Evolutionary conservation across 192 early-diverging fungal species (phyloP).

Genomic region (Rhizophagus prolifer): DNA sequence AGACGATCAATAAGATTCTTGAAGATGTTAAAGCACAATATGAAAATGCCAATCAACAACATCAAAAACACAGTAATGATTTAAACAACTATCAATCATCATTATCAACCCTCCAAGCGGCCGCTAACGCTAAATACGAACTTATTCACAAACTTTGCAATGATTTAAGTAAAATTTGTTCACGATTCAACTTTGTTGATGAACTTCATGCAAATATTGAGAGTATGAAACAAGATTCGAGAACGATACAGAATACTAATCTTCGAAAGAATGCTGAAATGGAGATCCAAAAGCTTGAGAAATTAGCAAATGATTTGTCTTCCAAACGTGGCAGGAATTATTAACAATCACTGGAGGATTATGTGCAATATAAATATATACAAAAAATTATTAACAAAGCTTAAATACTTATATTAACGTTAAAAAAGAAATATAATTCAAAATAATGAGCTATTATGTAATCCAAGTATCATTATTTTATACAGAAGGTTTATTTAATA

Average conservation of each 20-base stretch:
- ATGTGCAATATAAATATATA: no score
- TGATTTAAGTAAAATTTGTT: slow-evolving; percentile 22
- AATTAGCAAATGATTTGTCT: slow-evolving; percentile 25
- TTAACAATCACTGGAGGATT: no score
- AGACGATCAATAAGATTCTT: slow-evolving; percentile 2
- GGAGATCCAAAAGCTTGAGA: slow-evolving; percentile 4
- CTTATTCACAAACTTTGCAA: slow-evolving; percentile 2
- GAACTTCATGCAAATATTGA: slow-evolving; percentile 23
- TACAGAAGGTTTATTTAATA: no score
- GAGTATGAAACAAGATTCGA: slow-evolving; percentile 8
- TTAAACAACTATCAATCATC: background rate
- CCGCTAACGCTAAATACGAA: slow-evolving; percentile 12
- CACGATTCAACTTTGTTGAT: slow-evolving; percentile 23
- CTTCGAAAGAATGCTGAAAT: slow-evolving; percentile 9
- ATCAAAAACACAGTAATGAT: background rate
- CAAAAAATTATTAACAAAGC: no score
- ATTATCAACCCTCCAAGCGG: background rate
- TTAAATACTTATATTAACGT: no score
- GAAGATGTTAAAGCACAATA: slow-evolving; percentile 18
- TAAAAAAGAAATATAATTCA: no score
- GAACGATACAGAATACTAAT: background rate
- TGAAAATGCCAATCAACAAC: background rate
- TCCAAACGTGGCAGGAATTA: no score
- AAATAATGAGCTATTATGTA: no score
- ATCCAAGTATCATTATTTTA: no score